Percentiles rank a stretch among this genome's conserved stretches.
These are phyloP conservation scores for Apiospora sp. DNA, from an alignment of 2,329 filamentous ascomycete species.

Conservation along the genomic window DNA sequence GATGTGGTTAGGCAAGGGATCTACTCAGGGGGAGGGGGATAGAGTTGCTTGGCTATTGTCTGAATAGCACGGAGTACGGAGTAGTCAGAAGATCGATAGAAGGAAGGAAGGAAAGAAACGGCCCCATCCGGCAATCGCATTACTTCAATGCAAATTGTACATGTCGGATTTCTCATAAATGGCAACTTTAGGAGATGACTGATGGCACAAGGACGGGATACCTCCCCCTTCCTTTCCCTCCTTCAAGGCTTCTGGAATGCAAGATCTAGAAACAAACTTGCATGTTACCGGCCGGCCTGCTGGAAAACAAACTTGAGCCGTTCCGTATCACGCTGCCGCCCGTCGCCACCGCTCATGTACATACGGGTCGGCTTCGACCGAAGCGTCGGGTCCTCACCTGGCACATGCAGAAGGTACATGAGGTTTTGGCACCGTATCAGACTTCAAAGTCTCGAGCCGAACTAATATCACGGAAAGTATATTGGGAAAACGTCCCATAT, in stretches of 20 bases:
- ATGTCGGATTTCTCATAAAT: not conserved
- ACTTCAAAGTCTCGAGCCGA: not conserved
- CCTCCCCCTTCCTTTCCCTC: not conserved
- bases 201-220: not conserved
- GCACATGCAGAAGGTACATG: not conserved
- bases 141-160: not conserved
- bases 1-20: constrained; percentile 2
- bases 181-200: constrained; percentile 13
- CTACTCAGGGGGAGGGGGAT: not conserved
- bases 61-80: not conserved
- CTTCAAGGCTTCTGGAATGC: not conserved
- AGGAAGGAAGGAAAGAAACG: not conserved
- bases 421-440: constrained; percentile 5
- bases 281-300: not conserved
- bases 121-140: not conserved
- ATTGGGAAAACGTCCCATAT: not conserved
- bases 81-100: not conserved
- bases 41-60: not conserved
- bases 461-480: not conserved
- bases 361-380: not conserved
- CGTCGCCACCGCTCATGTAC: not conserved
- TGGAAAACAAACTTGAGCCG: not conserved
- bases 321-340: not conserved
- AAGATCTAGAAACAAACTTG: not conserved
- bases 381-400: not conserved